Evolutionary conservation across 2,329 filamentous ascomycete species (phyloP), one percentile per base, ranked within the genome.

Genomic region (Lasiodiplodia sp.): DNA sequence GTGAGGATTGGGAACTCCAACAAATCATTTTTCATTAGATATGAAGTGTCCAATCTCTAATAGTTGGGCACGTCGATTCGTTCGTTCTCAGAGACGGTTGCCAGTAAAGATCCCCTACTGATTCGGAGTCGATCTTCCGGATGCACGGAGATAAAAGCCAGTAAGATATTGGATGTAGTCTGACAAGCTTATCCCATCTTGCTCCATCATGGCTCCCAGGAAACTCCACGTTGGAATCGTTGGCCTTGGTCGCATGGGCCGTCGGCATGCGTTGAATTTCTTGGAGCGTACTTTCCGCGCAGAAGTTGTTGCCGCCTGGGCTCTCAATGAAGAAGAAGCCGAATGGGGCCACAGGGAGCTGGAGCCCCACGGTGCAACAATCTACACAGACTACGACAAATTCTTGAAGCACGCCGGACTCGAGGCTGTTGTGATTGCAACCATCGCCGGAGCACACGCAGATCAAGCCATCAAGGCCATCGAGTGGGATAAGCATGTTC

Each of bases 391-490:
- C 75, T 88, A 84, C 72, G 85, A 87, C 58, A 82, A 86, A 69
- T 86, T 89, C 86, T 80, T 88, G 65, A 81, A 83, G 76, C 85
- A 87, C 69, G 79, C 83, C 70, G 85, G 84, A 12, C 76, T 88
- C 0, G 81, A 87, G 73, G 87, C 87, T 1, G 84, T 88, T 2
- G 83, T 87, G 21, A 79, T 89, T 34, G 84, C 85, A 1, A 85
- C 82, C 0, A 86, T 85, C 14, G 86, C 85, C 0, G 86, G 83
- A 0, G 84, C 84, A 12, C 87, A 90, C 71, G 87, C 87, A 0
- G 81, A 87, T 70, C 85, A 89, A 71, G 83, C 87, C 1, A 85
- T 87, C 73, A 83, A 84, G 71, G 86, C 86, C 12, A 88, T 89
- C 63, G 75, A 86, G 64, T 80, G 80, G 8, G 81, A 84, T 52